These are phyloP conservation scores for Knoxdaviesia capensis DNA, from an alignment of 2,329 filamentous ascomycete genomes.

Conservation along the genomic window DNA sequence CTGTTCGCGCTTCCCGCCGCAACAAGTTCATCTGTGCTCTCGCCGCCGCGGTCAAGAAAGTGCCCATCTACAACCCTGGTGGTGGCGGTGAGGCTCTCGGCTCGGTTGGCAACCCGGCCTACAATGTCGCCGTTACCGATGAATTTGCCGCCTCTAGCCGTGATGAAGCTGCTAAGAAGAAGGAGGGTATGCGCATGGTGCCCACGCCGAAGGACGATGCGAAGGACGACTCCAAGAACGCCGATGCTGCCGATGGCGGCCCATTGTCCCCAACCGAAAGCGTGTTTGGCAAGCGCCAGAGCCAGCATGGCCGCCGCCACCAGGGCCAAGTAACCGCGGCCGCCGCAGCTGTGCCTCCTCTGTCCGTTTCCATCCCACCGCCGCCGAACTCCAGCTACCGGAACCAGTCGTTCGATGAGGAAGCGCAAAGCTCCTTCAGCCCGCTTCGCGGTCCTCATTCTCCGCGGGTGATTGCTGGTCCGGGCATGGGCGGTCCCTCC, in stretches of 20 bases:
- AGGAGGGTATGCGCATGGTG: slow-evolving; percentile 46
- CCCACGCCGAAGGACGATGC: slow-evolving; percentile 19
- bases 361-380: not conserved
- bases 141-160: slow-evolving; percentile 44
- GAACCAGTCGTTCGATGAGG: slow-evolving; percentile 14
- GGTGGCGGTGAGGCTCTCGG: slow-evolving; percentile 44
- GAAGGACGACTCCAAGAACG: slow-evolving; percentile 7
- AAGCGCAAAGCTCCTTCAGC: slow-evolving; percentile 13
- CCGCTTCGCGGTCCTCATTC: no score
- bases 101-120: slow-evolving; percentile 55
- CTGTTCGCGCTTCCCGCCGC: slow-evolving; percentile 57
- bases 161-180: slow-evolving; percentile 29
- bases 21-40: slow-evolving; percentile 97
- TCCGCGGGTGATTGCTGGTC: no score
- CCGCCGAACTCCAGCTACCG: no score
- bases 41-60: slow-evolving; percentile 62
- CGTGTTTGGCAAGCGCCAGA: no score
- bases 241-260: not conserved
- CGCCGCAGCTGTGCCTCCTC: not conserved
- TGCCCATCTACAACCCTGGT: slow-evolving; percentile 70
- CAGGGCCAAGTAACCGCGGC: not conserved
- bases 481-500: no score
- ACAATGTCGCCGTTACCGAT: slow-evolving; percentile 59
- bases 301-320: no score
- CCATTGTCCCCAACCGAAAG: no score